phyloP scores from a whole-genome alignment of 2,329 filamentous ascomycete species.

The Calonectria pauciramosa region DNA sequence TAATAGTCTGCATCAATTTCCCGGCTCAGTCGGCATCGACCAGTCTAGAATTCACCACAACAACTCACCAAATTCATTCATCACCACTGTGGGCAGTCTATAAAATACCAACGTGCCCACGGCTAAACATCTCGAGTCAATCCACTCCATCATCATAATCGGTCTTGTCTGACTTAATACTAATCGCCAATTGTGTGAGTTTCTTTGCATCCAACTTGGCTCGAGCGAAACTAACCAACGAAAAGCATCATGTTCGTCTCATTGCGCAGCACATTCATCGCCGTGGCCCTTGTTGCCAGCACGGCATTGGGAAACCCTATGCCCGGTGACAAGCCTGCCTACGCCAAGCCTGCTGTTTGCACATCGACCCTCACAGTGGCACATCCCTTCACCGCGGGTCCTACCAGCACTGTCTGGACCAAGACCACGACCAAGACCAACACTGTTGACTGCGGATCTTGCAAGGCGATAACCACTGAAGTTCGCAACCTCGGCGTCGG shows the following conservation, averaged over 20 bases:
- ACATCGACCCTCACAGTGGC: background rate
- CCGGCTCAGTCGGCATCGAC: background rate
- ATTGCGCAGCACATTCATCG: background rate
- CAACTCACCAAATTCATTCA: background rate
- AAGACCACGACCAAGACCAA: background rate
- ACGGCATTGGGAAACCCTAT: background rate
- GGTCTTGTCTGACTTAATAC: background rate
- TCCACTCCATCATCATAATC: too few species aligned
- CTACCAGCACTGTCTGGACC: background rate
- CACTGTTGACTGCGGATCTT: background rate
- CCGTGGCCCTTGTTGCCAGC: background rate
- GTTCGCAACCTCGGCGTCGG: background rate
- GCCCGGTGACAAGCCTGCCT: background rate
- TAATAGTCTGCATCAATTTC: background rate
- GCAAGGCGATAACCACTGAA: background rate
- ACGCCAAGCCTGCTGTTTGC: background rate
- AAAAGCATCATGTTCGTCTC: slow-evolving; percentile 10
- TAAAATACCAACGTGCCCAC: background rate
- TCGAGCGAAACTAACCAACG: background rate
- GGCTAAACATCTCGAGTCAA: too few species aligned
- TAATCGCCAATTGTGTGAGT: background rate
- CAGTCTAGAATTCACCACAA: background rate
- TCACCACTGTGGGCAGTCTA: background rate
- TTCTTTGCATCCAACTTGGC: background rate
- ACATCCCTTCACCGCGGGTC: background rate